Percentiles rank a stretch among this genome's conserved stretches.
Conservation (phyloP, 768 basidiomycete genomes). For the Agrocybe pediades region DNA sequence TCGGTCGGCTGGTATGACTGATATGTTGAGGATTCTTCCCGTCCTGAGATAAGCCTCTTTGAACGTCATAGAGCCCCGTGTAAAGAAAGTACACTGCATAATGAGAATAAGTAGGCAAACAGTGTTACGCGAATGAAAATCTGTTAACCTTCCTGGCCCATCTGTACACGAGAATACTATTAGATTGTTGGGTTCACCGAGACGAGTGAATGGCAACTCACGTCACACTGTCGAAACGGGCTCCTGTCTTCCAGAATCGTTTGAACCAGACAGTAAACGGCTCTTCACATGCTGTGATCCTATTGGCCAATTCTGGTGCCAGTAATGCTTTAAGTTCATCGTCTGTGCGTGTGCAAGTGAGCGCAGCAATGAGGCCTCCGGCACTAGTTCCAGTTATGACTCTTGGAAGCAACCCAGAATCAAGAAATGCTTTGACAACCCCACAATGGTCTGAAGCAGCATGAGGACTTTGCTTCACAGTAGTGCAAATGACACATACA, state of each 20-base stretch:
- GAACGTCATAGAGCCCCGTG: constrained; percentile 92
- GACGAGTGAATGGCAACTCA: constrained; percentile 22
- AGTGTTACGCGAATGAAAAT: background rate
- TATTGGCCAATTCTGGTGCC: constrained; percentile 81
- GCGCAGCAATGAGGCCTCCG: constrained; percentile 76
- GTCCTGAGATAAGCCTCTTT: constrained; percentile 92
- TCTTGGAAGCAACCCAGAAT: constrained; percentile 82
- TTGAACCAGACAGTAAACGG: constrained; percentile 66
- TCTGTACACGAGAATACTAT: constrained; percentile 27
- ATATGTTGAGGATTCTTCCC: constrained; percentile 91
- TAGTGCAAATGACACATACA: constrained; percentile 49
- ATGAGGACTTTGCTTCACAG: constrained; percentile 4
- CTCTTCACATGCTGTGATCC: constrained; percentile 83
- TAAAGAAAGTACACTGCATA: constrained; percentile 81
- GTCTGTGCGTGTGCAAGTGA: constrained; percentile 87
- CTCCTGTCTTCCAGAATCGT: constrained; percentile 84
- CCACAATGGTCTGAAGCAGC: constrained; percentile 74
- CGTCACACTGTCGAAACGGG: constrained; percentile 87
- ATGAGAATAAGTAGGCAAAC: background rate
- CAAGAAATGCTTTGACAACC: constrained; percentile 89
- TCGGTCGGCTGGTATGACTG: constrained; percentile 86
- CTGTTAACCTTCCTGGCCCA: constrained; percentile 86
- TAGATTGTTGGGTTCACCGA: constrained; percentile 6
- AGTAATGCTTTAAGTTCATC: constrained; percentile 80
- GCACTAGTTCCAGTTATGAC: constrained; percentile 96